Evolutionary conservation across 2,329 filamentous ascomycete genomes (phyloP).

Genomic region (Nannizzia gypsea): DNA sequence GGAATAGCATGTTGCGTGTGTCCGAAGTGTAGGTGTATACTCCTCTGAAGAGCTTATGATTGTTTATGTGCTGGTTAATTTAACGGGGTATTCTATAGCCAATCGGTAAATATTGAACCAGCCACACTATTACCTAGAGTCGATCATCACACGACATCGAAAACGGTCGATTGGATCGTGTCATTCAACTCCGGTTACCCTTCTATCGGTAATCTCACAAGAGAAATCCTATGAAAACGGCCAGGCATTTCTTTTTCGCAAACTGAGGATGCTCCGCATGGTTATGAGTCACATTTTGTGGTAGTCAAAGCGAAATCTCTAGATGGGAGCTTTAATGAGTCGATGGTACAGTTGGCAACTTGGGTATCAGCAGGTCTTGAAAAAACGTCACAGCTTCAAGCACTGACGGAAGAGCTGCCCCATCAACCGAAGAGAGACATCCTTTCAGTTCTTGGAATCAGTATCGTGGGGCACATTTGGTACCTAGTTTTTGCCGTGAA

Average conservation of each 20-base stretch:
- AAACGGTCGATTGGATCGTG: not conserved
- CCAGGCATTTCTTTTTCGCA: not conserved
- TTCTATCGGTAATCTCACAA: not conserved
- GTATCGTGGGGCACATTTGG: constrained; percentile 8
- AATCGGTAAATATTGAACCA: not conserved
- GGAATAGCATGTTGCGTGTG: not conserved
- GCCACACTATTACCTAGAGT: not conserved
- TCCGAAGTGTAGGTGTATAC: not conserved
- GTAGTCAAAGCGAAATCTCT: constrained; percentile 8
- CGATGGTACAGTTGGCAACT: constrained; percentile 7
- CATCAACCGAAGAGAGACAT: not conserved
- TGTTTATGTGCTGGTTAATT: not conserved
- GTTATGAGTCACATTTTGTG: not conserved
- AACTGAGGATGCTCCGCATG: not conserved
- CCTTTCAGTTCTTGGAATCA: constrained; percentile 5
- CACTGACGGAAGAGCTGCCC: not conserved
- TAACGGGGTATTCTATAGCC: not conserved
- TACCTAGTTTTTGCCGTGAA: constrained; percentile 6
- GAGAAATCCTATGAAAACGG: not conserved
- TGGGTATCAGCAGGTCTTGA: constrained; percentile 10
- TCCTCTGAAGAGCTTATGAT: too few relatives aligned
- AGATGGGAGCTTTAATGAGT: constrained; percentile 7
- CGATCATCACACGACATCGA: not conserved
- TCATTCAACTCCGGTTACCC: not conserved
- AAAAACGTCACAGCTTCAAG: constrained; percentile 1